These are phyloP conservation scores for Allium cepa DNA, from an alignment of 106 monocot genomes.

Conservation along the genomic window DNA sequence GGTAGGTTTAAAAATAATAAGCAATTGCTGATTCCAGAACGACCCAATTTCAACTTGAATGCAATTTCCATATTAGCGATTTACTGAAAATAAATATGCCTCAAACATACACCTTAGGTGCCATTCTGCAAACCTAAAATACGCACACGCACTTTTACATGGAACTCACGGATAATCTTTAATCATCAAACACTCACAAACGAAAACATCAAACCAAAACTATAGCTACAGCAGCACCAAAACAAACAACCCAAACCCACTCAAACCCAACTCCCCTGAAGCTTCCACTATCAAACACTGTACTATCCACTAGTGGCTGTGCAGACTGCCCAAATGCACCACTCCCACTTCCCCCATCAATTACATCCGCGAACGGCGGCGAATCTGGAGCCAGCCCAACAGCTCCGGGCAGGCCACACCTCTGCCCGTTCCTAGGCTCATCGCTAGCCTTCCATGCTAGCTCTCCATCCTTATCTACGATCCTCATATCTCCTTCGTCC, in stretches of 20 bases:
- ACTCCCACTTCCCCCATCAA: conserved; percentile 14
- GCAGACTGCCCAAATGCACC: conserved; percentile 15
- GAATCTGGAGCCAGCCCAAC: conserved; percentile 32
- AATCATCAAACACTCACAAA: no score
- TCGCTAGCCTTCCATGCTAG: conserved; percentile 78
- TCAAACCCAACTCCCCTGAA: neutral
- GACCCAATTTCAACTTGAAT: no score
- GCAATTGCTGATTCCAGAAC: no score
- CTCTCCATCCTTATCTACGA: conserved; percentile 54
- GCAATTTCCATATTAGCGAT: no score
- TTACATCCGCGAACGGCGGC: conserved; percentile 39
- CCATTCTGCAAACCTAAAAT: no score
- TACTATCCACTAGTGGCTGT: neutral
- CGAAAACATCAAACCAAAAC: no score
- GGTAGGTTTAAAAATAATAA: no score
- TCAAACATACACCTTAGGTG: no score
- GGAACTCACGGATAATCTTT: no score
- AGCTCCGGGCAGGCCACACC: conserved; percentile 34
- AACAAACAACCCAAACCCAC: neutral
- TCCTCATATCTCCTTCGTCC: conserved; percentile 72
- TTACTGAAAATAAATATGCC: no score
- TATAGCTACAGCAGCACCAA: neutral
- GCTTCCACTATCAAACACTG: conserved; percentile 2
- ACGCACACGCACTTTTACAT: no score
- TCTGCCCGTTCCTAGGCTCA: conserved; percentile 33